Base-by-base conservation (phyloP, 2,329 filamentous ascomycete genomes). In the Cercospora sp. region DNA sequence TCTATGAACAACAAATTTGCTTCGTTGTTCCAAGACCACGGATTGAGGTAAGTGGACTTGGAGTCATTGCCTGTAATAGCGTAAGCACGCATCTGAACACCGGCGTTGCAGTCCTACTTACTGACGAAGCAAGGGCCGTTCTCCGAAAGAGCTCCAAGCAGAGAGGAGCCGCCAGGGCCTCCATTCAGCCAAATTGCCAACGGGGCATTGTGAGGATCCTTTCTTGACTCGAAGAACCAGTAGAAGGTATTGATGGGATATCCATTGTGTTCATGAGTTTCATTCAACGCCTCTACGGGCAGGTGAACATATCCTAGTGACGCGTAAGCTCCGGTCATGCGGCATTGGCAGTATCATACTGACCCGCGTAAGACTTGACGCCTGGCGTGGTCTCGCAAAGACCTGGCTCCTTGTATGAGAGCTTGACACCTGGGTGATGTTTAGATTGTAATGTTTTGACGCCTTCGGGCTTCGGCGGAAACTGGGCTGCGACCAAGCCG, bases 211-310 rank as follows among this genome's bases (percentile, higher is more conserved):
- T 77, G 73, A 1, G 87, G 83, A 73, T 86, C 82, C 63, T 86
- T 84, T 16, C 87, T 81, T 0, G 86, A 82, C 69, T 88, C 86
- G 72, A 90, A 89, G 74, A 88, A 89, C 85, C 86, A 88, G 75
- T 89, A 90, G 75, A 88, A 89, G 0, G 79, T 79, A 62, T 83
- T 72, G 48, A 73, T 63, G 8, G 83, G 79, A 67, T 86, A 86
- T 10, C 36, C 64, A 55, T 82, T 78, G 69, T 86, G 83, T 73
- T 75, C 72, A 60, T 70, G 68, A 8, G 71, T 72, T 31, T 73
- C 71, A 55, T 73, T 73, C 60, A 73, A 75, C 1, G 74, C 75
- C 40, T 79, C 75, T 5, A 72, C 69, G 3, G 75, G 71, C 1
- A 78, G 62, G 60, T 77, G 71, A 16, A 79, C 73, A 64, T 78